Percentiles rank a stretch among this genome's conserved stretches.
Conservation (phyloP, 2,329 filamentous ascomycete genomes). For the Diaporthe sp. region DNA sequence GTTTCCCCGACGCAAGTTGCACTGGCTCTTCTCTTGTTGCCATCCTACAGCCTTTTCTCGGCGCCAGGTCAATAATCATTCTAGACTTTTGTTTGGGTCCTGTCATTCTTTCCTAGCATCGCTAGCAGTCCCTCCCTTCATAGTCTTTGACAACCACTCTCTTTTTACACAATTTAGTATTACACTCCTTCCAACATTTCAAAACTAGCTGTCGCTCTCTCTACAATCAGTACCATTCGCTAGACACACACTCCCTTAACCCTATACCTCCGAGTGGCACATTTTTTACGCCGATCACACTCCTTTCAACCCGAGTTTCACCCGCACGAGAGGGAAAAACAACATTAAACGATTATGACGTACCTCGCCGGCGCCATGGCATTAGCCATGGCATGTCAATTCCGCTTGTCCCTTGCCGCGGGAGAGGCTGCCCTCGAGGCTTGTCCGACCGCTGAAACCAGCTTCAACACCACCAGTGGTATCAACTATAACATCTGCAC, state of each 20-base stretch:
- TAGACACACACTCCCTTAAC: no score
- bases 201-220: no score
- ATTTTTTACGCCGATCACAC: neutral
- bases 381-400: conserved; percentile 1
- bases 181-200: neutral
- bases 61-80: neutral
- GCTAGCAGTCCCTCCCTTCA: neutral
- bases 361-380: neutral
- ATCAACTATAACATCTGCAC: conserved; percentile 8
- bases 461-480: neutral
- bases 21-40: neutral
- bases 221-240: neutral
- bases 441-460: neutral
- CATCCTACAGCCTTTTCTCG: neutral
- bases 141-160: neutral
- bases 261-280: neutral
- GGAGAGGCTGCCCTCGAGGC: neutral
- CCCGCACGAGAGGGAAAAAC: neutral
- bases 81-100: neutral
- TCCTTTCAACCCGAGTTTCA: neutral
- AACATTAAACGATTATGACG: neutral
- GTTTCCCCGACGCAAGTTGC: no score
- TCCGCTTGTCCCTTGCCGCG: neutral
- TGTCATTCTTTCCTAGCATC: conserved; percentile 6
- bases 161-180: neutral